Evolutionary conservation across 2,329 filamentous ascomycete genomes (phyloP).

Genomic region (Colletotrichum tropicale): DNA sequence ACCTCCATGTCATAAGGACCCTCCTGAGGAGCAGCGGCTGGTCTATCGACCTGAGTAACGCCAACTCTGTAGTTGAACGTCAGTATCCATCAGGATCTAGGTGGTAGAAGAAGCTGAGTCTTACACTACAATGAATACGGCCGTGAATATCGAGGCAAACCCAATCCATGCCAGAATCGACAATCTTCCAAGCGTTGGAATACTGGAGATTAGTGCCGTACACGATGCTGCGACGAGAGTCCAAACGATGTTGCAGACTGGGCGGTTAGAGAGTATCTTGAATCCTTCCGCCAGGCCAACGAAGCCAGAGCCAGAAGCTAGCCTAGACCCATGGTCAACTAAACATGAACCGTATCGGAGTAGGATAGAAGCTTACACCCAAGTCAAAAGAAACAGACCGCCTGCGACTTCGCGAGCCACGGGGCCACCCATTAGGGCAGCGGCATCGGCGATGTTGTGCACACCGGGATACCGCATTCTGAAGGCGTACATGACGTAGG

Average conservation of each 20-base stretch:
- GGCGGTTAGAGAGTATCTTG: background rate
- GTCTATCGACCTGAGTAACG: constrained; percentile 24
- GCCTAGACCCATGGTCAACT: background rate
- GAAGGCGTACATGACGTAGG: constrained; percentile 29
- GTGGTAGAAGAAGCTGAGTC: background rate
- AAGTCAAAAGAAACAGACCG: constrained; percentile 14
- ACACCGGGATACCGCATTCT: constrained; percentile 26
- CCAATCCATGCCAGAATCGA: constrained; percentile 59
- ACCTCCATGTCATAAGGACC: constrained; percentile 26
- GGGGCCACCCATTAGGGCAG: constrained; percentile 24
- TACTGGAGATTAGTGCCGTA: constrained; percentile 22
- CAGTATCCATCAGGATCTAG: background rate
- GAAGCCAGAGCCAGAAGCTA: background rate
- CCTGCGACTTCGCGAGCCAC: background rate
- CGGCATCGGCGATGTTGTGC: constrained; percentile 30
- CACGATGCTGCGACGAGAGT: constrained; percentile 26
- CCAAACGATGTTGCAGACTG: constrained; percentile 26
- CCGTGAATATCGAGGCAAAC: constrained; percentile 58
- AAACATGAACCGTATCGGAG: background rate
- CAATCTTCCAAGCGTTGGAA: constrained; percentile 18
- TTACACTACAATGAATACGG: constrained; percentile 31
- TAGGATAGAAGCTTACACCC: constrained; percentile 17
- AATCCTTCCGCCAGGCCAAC: background rate
- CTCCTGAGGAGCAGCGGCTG: constrained; percentile 23
- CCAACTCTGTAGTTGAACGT: constrained; percentile 21